Conservation (phyloP, 768 basidiomycete genomes). For the Phaffia australis region DNA sequence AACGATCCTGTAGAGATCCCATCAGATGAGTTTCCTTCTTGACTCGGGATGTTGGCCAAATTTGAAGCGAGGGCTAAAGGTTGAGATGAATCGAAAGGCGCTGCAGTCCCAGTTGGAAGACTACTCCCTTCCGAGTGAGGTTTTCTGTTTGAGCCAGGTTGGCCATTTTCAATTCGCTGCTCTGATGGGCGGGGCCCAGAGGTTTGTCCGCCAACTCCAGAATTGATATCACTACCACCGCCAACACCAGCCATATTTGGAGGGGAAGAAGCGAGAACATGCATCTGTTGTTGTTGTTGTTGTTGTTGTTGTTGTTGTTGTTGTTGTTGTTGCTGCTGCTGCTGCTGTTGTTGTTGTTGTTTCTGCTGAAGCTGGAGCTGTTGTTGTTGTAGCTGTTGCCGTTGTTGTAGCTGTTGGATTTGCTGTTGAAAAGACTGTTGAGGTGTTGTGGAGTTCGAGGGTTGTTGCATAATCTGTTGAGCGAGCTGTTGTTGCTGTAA, state of each 20-base stretch:
- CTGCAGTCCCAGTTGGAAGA: neutral
- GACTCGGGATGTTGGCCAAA: too few relatives aligned
- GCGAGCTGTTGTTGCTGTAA: neutral
- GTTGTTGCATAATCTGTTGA: too few relatives aligned
- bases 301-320: slow-evolving; percentile 48
- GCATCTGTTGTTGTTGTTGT: slow-evolving; percentile 41
- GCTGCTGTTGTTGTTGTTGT: slow-evolving; percentile 50
- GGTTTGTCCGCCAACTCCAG: neutral
- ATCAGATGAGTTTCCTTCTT: too few relatives aligned
- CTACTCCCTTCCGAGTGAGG: slow-evolving; percentile 10
- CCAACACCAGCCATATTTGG: slow-evolving; percentile 6
- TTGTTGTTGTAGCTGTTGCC: neutral
- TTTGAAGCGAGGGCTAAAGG: too few relatives aligned
- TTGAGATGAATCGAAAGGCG: too few relatives aligned
- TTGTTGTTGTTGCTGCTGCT: slow-evolving; percentile 33
- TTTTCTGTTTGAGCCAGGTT: slow-evolving; percentile 12
- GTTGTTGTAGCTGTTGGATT: too few relatives aligned
- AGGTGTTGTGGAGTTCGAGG: too few relatives aligned
- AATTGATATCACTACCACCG: neutral
- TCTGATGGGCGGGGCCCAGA: neutral
- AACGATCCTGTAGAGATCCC: too few relatives aligned
- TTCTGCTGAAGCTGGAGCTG: neutral
- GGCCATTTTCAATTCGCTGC: slow-evolving; percentile 15
- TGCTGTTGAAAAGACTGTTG: too few relatives aligned
- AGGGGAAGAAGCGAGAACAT: neutral